phyloP scores from a whole-genome alignment of 2,329 filamentous ascomycete genomes.

The Chrysosporium keratinophilum region DNA sequence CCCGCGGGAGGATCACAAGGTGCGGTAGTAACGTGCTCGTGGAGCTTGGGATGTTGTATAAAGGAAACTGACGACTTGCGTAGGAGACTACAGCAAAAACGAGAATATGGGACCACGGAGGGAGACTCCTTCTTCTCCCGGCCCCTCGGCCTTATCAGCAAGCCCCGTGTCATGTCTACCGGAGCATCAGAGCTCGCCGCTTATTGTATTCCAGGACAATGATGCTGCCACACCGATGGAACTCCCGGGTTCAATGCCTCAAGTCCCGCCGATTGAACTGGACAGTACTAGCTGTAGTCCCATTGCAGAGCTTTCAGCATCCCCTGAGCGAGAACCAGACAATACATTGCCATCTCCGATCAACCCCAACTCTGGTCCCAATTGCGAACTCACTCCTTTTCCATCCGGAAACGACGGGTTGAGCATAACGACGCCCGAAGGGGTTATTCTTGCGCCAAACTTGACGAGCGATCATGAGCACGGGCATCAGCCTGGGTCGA shows the following conservation, averaged over 20 bases:
- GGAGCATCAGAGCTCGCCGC: background rate
- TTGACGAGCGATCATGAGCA: background rate
- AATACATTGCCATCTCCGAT: background rate
- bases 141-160: background rate
- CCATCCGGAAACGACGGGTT: background rate
- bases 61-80: background rate
- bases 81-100: background rate
- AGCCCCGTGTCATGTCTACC: background rate
- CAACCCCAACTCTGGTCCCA: no score
- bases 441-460: conserved; percentile 7
- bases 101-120: background rate
- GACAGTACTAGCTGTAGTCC: background rate
- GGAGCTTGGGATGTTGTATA: background rate
- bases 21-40: background rate
- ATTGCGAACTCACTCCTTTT: background rate
- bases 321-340: background rate
- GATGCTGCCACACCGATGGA: background rate
- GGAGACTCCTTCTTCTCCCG: background rate
- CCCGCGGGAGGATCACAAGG: background rate
- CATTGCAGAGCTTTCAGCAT: background rate
- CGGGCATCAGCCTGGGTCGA: background rate
- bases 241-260: background rate
- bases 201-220: background rate
- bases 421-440: conserved; percentile 3
- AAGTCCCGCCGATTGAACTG: conserved; percentile 3